Conservation (phyloP, 2,329 filamentous ascomycete species). For the Aspergillus neoniger region DNA sequence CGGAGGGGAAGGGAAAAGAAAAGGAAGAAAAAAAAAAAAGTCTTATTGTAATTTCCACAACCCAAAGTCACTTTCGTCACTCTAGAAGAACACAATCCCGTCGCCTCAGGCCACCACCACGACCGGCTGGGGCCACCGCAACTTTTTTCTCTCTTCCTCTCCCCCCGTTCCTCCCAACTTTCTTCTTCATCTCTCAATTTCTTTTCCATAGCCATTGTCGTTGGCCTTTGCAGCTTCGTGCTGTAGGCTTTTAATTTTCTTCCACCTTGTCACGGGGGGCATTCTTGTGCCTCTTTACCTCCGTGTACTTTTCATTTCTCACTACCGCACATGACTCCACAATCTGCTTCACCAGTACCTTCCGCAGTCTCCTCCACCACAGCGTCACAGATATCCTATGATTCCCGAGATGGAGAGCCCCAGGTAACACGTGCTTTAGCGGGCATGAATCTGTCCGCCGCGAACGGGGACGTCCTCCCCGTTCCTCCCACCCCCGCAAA, state of each 20-base stretch:
- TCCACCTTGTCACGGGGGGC: conserved; percentile 24
- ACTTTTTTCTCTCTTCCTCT: conserved; percentile 19
- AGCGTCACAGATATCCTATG: conserved; percentile 43
- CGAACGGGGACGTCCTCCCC: conserved; percentile 39
- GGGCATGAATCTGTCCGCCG: conserved; percentile 44
- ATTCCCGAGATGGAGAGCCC: conserved; percentile 40
- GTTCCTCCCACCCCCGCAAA: conserved; percentile 33
- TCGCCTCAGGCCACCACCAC: conserved; percentile 29
- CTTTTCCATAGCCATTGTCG: conserved; percentile 16
- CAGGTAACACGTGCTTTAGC: conserved; percentile 48
- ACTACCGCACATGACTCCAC: conserved; percentile 45
- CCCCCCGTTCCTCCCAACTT: conserved; percentile 1
- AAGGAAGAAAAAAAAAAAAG: neutral
- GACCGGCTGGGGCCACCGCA: conserved; percentile 19
- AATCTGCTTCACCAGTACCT: conserved; percentile 45
- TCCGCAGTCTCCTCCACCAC: conserved; percentile 47
- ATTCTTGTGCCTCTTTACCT: conserved; percentile 25
- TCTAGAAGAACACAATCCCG: neutral
- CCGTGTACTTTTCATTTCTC: conserved; percentile 22
- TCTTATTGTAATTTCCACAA: conserved; percentile 7
- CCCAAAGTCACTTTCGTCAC: conserved; percentile 25
- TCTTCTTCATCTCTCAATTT: conserved; percentile 7
- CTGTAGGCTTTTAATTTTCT: conserved; percentile 24
- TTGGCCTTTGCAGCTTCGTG: conserved; percentile 29
- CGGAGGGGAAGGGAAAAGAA: too few relatives aligned